These are phyloP conservation scores for Drechslerella stenobrocha DNA, from an alignment of 2,329 filamentous ascomycete species.

Conservation along the genomic window DNA sequence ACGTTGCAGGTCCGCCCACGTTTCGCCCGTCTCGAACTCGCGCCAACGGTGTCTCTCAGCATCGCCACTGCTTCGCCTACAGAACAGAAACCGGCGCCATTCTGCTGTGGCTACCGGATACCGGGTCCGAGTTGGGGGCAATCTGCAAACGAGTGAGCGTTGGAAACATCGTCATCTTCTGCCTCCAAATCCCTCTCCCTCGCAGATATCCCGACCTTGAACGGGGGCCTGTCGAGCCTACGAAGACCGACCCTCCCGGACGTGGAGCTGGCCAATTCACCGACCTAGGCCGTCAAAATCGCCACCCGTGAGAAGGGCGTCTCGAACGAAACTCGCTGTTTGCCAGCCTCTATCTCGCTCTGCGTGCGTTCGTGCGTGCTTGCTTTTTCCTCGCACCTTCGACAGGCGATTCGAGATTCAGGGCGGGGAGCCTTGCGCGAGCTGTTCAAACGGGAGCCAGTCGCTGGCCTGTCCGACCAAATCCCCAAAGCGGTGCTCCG, in stretches of 20 bases:
- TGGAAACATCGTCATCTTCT: too few relatives aligned
- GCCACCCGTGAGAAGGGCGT: slow-evolving; percentile 25
- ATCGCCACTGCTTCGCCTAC: neutral
- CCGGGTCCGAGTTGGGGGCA: neutral
- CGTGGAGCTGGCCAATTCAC: too few relatives aligned
- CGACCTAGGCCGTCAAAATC: too few relatives aligned
- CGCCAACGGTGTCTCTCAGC: too few relatives aligned
- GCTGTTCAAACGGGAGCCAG: slow-evolving; percentile 33
- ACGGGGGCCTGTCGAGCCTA: neutral
- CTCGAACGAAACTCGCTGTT: slow-evolving; percentile 25
- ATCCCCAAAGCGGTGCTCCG: slow-evolving; percentile 28
- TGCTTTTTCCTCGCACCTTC: slow-evolving; percentile 39
- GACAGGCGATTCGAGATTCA: slow-evolving; percentile 41
- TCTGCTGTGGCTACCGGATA: slow-evolving; percentile 5
- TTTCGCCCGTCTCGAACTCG: slow-evolving; percentile 24
- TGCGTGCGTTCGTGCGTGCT: slow-evolving; percentile 3
- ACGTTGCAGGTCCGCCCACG: slow-evolving; percentile 20
- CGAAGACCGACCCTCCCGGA: too few relatives aligned
- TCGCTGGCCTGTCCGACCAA: slow-evolving; percentile 29
- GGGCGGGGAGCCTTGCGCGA: slow-evolving; percentile 47
- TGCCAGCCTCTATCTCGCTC: slow-evolving; percentile 4
- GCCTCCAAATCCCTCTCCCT: too few relatives aligned
- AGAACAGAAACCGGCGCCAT: slow-evolving; percentile 1
- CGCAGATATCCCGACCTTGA: neutral
- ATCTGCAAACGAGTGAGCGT: neutral